Conservation (phyloP, 257 asterid species). For the Solanum chaucha region DNA sequence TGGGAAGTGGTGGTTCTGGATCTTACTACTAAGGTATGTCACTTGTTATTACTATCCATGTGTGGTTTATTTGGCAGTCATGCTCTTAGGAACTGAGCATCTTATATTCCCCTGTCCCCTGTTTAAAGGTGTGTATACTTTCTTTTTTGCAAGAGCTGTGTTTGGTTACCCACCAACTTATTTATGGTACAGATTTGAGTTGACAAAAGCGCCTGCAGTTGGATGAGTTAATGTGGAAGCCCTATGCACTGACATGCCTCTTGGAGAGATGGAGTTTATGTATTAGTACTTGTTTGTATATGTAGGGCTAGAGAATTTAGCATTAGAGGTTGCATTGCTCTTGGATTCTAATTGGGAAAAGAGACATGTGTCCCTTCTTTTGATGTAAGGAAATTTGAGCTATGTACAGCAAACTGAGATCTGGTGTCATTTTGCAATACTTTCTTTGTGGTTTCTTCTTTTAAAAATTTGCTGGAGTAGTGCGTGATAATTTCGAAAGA, state of each 20-base stretch:
- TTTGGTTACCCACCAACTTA: slow-evolving; percentile 18
- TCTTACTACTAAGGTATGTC: slow-evolving; percentile 67
- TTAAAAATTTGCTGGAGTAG: slow-evolving; percentile 4
- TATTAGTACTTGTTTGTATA: slow-evolving; percentile 1
- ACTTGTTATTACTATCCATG: background rate
- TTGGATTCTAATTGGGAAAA: background rate
- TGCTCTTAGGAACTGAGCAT: background rate
- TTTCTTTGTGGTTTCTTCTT: background rate
- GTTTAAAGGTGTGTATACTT: background rate
- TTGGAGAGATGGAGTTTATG: background rate
- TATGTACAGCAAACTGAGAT: background rate
- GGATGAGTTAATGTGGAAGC: slow-evolving; percentile 5
- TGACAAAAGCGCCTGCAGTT: slow-evolving; percentile 19
- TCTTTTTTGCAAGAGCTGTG: slow-evolving; percentile 5
- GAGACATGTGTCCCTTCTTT: background rate
- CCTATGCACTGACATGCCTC: background rate
- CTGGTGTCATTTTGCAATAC: background rate
- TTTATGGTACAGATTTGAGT: slow-evolving; percentile 23
- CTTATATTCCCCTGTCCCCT: background rate
- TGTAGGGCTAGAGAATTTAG: background rate
- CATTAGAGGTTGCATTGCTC: background rate
- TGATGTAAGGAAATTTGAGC: slow-evolving; percentile 12
- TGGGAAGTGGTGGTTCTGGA: slow-evolving; percentile 82
- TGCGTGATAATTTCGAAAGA: background rate
- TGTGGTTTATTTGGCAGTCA: background rate